Conservation (phyloP, 1,139 yeast genomes). For the Lodderomyces jiufengensis region DNA sequence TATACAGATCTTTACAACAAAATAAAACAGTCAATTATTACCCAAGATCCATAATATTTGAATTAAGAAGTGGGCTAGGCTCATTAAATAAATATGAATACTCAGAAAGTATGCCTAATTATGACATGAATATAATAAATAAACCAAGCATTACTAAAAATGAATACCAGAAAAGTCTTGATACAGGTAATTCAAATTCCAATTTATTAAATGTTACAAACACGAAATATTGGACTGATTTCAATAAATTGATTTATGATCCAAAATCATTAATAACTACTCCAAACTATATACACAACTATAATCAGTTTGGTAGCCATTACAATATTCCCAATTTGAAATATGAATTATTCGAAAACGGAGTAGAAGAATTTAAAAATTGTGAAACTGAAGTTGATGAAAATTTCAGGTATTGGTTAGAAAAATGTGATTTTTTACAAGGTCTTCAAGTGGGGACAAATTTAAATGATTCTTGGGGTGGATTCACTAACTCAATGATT, state of each 20-base stretch:
- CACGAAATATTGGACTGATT: conserved; percentile 80
- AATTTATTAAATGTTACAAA: conserved; percentile 33
- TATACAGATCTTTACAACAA: conserved; percentile 23
- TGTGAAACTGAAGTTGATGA: conserved; percentile 34
- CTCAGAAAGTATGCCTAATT: conserved; percentile 21
- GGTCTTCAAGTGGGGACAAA: conserved; percentile 72
- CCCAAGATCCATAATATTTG: conserved; percentile 81
- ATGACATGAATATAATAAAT: conserved; percentile 5
- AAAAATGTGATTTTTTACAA: conserved; percentile 67
- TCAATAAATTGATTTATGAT: conserved; percentile 61
- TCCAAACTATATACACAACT: conserved; percentile 42
- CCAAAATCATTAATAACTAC: conserved; percentile 58
- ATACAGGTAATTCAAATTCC: conserved; percentile 40
- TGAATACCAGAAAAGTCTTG: conserved; percentile 62
- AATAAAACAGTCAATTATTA: conserved; percentile 45
- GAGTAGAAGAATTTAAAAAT: conserved; percentile 26
- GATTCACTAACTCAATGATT: conserved; percentile 56
- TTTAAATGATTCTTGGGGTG: conserved; percentile 81
- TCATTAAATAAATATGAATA: conserved; percentile 54
- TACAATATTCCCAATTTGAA: conserved; percentile 26
- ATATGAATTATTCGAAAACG: conserved; percentile 27
- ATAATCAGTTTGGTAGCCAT: conserved; percentile 26
- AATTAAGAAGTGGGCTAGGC: conserved; percentile 65
- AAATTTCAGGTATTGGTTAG: conserved; percentile 61
- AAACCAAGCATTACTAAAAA: conserved; percentile 28